Evolutionary conservation across 148 eudicot genomes (phyloP).

Genomic region (Rhododendron williamsianum): DNA sequence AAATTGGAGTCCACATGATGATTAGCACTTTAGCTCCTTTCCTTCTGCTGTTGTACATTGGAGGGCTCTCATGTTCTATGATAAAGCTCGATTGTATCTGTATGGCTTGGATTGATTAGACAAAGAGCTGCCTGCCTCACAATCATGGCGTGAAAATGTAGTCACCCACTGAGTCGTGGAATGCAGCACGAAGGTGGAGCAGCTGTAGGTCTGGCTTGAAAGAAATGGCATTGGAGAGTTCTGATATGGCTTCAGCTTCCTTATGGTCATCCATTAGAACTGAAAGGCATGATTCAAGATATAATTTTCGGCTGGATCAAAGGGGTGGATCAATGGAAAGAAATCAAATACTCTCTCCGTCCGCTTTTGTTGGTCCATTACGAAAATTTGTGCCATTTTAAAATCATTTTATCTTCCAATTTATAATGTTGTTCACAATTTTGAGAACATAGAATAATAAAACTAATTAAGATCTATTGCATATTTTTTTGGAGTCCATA

Average conservation of each 20-base stretch:
- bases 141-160: slow-evolving; percentile 19
- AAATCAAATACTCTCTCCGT: neutral
- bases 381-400: no score
- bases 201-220: slow-evolving; percentile 66
- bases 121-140: no score
- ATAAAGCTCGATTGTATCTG: no score
- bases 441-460: no score
- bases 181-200: slow-evolving; percentile 67
- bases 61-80: no score
- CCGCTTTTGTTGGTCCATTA: no score
- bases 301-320: neutral
- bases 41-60: no score
- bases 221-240: slow-evolving; percentile 55
- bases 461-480: no score
- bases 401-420: no score
- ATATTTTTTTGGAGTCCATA: no score
- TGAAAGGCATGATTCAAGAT: slow-evolving; percentile 13
- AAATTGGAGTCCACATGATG: neutral
- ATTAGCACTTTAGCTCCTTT: neutral
- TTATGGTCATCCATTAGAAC: slow-evolving; percentile 71
- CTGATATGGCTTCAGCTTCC: slow-evolving; percentile 59
- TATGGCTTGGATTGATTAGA: no score
- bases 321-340: neutral
- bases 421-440: no score
- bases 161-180: slow-evolving; percentile 58